These are phyloP conservation scores for Gynandropsis gynandra DNA, from an alignment of 345 rosid species.

Conservation along the genomic window DNA sequence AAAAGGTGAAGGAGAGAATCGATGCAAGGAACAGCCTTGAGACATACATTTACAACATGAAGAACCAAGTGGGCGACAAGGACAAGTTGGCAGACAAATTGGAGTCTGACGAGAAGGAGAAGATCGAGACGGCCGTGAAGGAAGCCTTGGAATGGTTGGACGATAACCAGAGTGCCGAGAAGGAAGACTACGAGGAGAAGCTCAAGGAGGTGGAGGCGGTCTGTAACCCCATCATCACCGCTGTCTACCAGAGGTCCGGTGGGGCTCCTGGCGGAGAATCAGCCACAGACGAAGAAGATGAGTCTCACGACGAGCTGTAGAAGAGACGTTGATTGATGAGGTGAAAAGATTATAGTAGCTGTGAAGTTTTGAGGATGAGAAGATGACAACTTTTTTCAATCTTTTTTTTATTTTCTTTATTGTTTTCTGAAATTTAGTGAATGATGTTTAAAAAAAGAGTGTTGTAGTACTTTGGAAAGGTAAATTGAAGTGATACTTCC, in stretches of 20 bases:
- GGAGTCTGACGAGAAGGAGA: slow-evolving; percentile 87
- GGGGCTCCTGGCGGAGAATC: slow-evolving; percentile 49
- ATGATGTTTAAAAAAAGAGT: too few species aligned
- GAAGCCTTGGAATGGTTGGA: slow-evolving; percentile 94
- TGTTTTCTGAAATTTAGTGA: too few species aligned
- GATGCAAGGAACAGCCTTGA: slow-evolving; percentile 89
- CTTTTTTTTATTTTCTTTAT: too few species aligned
- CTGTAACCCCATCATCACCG: slow-evolving; percentile 82
- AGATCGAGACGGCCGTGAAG: slow-evolving; percentile 69
- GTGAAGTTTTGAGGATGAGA: too few species aligned
- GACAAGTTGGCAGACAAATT: slow-evolving; percentile 96
- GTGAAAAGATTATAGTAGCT: too few species aligned
- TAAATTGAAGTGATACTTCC: too few species aligned
- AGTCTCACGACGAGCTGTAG: slow-evolving; percentile 30
- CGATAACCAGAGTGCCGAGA: slow-evolving; percentile 84
- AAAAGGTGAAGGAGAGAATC: slow-evolving; percentile 83
- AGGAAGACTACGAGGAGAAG: slow-evolving; percentile 90
- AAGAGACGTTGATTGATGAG: too few species aligned
- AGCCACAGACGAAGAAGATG: slow-evolving; percentile 26
- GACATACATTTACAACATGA: slow-evolving; percentile 91
- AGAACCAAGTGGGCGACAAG: slow-evolving; percentile 82
- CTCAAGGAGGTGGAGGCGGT: slow-evolving; percentile 92
- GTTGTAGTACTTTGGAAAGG: too few species aligned
- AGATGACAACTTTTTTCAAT: too few species aligned
- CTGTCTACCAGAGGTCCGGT: slow-evolving; percentile 79